phyloP scores from a whole-genome alignment of 768 basidiomycete species.

The Symmetrospora coprosmae region DNA sequence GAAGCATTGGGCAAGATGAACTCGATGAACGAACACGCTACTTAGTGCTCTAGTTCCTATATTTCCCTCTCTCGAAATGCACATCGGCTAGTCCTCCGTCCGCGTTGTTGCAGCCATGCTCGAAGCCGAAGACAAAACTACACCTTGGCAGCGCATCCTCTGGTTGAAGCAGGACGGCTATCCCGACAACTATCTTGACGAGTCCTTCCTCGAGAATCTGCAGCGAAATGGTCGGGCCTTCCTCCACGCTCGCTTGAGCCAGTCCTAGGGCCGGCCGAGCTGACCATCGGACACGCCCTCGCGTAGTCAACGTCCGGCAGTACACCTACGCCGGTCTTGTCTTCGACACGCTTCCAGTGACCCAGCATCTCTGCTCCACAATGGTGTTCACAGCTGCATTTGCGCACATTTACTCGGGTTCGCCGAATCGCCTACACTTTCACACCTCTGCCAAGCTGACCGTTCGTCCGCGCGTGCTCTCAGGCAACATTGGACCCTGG shows the following conservation, averaged over 20 bases:
- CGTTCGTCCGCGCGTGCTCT: no score
- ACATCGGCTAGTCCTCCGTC: no score
- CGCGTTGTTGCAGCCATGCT: no score
- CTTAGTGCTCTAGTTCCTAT: no score
- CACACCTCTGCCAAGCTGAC: neutral
- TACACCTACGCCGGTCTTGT: slow-evolving; percentile 18
- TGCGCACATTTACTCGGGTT: slow-evolving; percentile 19
- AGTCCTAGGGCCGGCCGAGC: no score
- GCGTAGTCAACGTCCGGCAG: slow-evolving; percentile 13
- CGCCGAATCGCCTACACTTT: neutral
- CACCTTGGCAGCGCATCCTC: slow-evolving; percentile 30
- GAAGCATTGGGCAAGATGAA: no score
- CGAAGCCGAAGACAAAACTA: slow-evolving; percentile 9
- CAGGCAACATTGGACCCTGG: no score
- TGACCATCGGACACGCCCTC: no score
- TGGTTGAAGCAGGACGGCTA: slow-evolving; percentile 44
- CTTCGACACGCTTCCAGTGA: slow-evolving; percentile 21
- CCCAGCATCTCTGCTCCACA: slow-evolving; percentile 20
- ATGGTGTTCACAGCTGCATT: slow-evolving; percentile 20
- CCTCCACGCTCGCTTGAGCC: no score
- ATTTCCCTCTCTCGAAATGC: no score
- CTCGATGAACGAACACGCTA: no score
- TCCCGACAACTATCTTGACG: slow-evolving; percentile 75
- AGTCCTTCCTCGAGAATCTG: slow-evolving; percentile 62
- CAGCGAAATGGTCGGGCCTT: slow-evolving; percentile 58